Conservation (phyloP, 129 eudicot genomes). For the Pulicaria dysenterica region DNA sequence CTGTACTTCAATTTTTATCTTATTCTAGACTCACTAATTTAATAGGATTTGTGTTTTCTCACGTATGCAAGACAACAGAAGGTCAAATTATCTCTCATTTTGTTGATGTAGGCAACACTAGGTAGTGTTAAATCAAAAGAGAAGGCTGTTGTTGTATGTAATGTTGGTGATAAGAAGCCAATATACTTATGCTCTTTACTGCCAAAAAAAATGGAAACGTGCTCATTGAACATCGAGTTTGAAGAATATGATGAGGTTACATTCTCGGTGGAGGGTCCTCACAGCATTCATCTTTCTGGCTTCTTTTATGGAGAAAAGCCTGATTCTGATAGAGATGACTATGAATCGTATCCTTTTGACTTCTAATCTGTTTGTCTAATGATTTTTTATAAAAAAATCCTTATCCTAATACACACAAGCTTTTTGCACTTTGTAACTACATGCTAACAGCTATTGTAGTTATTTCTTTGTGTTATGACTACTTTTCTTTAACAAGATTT, state of each 20-base stretch:
- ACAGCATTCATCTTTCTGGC: conserved; percentile 88
- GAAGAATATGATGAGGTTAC: conserved; percentile 82
- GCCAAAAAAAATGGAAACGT: conserved; percentile 76
- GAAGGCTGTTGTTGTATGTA: conserved; percentile 73
- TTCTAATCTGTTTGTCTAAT: conserved; percentile 14
- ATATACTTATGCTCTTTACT: conserved; percentile 70
- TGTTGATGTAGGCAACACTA: conserved; percentile 67
- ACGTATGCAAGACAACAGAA: background rate
- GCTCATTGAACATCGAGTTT: conserved; percentile 76
- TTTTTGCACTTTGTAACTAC: background rate
- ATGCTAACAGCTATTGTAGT: background rate
- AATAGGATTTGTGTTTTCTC: background rate
- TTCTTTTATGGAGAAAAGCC: conserved; percentile 61
- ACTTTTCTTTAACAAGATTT: conserved; percentile 45
- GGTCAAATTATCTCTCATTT: conserved; percentile 13
- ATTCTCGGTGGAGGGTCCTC: conserved; percentile 79
- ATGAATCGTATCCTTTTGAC: conserved; percentile 70
- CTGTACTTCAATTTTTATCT: background rate
- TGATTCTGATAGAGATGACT: conserved; percentile 47
- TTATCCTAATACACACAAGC: background rate
- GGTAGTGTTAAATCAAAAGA: conserved; percentile 62
- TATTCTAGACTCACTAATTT: background rate
- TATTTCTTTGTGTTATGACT: background rate
- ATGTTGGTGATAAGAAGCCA: conserved; percentile 75
- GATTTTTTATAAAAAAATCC: no score